A percentile compares a stretch with the other conserved stretches of the same genome.
Conservation (phyloP, 2,329 filamentous ascomycete genomes). For the Exophiala viscosa region DNA sequence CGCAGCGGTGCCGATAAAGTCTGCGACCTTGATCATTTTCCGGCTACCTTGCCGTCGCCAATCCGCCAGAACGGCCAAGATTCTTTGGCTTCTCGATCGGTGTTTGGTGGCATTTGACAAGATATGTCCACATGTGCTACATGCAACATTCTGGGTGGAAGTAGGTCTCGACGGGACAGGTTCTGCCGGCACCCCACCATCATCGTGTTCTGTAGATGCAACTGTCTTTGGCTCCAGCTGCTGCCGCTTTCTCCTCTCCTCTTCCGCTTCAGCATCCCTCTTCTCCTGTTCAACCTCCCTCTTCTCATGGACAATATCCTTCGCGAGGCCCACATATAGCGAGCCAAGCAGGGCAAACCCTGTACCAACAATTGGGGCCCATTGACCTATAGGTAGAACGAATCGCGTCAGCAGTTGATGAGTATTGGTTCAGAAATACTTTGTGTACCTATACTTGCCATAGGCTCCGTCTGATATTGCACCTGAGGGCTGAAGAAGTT, state of each 20-base stretch:
- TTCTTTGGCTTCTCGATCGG: background rate
- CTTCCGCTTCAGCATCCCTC: background rate
- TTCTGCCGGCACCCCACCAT: background rate
- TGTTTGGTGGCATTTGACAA: background rate
- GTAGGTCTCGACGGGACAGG: background rate
- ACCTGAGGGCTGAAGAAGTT: slow-evolving; percentile 61
- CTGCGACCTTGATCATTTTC: background rate
- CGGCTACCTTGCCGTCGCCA: slow-evolving; percentile 2
- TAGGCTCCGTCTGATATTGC: slow-evolving; percentile 58
- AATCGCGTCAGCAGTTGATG: slow-evolving; percentile 6
- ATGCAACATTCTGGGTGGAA: background rate
- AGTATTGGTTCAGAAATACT: slow-evolving; percentile 1
- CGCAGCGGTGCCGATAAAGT: slow-evolving; percentile 1
- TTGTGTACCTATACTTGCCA: slow-evolving; percentile 56
- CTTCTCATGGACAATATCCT: background rate
- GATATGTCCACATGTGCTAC: background rate
- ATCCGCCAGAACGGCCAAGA: background rate
- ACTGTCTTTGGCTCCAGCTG: background rate
- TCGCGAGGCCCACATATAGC: slow-evolving; percentile 49
- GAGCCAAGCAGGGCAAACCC: slow-evolving; percentile 57
- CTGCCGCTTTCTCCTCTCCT: background rate
- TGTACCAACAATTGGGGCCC: slow-evolving; percentile 49
- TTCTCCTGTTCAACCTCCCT: background rate
- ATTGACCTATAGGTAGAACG: slow-evolving; percentile 30
- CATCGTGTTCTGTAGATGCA: background rate